Base-by-base conservation (phyloP, 257 asterid species). In the Parsonsia alboflavescens region DNA sequence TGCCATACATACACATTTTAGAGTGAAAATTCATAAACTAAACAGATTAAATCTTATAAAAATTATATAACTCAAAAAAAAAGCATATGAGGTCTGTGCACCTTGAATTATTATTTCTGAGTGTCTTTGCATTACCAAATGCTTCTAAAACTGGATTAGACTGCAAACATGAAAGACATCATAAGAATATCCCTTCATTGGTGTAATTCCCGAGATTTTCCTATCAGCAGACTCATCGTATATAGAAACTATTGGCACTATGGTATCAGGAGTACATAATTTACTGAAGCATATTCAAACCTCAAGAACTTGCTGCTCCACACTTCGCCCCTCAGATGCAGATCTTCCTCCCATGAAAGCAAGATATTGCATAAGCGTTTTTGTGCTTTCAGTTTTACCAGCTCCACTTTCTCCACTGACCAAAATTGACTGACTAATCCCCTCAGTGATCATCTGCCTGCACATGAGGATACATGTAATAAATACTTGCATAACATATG, bases 361-460 rank as follows among this genome's bases (percentile, higher is more conserved):
- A 85, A 93, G 96, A 86, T 91, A 93, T 16, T 84, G 82, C 98
- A 93, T 93, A 66, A 93, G 88, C 87, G 84, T 86, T 77, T 90
- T 93, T 24, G 97, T 93, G 86, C 92, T 89, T 81, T 93, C 98
- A 71, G 98, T 93, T 90, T 93, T 93, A 46, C 98, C 98, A 36
- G 97, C 98, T 79, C 97, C 98, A 77, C 98, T 93, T 84, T 93
- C 98, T 75, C 98, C 98, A 82, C 98, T 93, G 53, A 93, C 98
- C 89, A 93, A 85, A 82, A 93, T 93, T 41, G 98, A 65, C 76
- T 93, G 97, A 83, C 96, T 88, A 71, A 85, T 81, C 68, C 85
- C 86, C 71, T 91, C 97, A 72, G 85, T 84, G 58, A 93, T 88
- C 97, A 93, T 88, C 82, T 82, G 89, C 88, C 98, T 93, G 89